A percentile compares a stretch with the other conserved stretches of the same genome.
Conservation (phyloP, 345 rosid species). For the Citrus inodora region DNA sequence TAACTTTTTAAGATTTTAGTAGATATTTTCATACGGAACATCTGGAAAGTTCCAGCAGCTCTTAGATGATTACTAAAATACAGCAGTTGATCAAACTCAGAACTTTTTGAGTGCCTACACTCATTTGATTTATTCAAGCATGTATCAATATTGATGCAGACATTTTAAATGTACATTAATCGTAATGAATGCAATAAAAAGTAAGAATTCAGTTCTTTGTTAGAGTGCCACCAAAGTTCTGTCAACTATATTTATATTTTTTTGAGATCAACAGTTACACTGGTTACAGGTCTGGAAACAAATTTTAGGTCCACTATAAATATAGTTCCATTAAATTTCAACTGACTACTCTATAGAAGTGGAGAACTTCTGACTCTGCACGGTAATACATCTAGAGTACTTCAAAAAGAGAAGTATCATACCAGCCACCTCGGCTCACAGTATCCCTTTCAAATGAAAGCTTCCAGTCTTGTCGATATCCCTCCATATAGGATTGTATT, state of each 20-base stretch:
- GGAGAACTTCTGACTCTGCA: neutral
- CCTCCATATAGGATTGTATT: slow-evolving; percentile 84
- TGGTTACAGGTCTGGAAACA: neutral
- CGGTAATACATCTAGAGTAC: neutral
- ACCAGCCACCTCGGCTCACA: slow-evolving; percentile 87
- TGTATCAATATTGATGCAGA: neutral
- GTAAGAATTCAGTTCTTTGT: neutral
- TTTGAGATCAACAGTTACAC: neutral
- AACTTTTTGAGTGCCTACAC: neutral
- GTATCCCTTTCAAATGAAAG: slow-evolving; percentile 82
- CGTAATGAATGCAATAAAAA: neutral
- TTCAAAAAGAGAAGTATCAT: slow-evolving; percentile 21
- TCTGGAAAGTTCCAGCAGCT: neutral
- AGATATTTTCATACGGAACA: neutral
- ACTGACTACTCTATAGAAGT: neutral
- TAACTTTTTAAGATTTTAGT: neutral
- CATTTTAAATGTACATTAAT: neutral
- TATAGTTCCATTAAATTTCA: neutral
- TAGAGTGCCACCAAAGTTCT: neutral
- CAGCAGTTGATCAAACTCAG: neutral
- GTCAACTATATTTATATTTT: neutral
- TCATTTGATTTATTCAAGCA: neutral
- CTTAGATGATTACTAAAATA: neutral
- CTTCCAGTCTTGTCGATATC: slow-evolving; percentile 94
- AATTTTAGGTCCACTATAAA: neutral